These are phyloP conservation scores for Scedosporium dehoogii DNA, from an alignment of 2,329 filamentous ascomycete species.

Conservation along the genomic window DNA sequence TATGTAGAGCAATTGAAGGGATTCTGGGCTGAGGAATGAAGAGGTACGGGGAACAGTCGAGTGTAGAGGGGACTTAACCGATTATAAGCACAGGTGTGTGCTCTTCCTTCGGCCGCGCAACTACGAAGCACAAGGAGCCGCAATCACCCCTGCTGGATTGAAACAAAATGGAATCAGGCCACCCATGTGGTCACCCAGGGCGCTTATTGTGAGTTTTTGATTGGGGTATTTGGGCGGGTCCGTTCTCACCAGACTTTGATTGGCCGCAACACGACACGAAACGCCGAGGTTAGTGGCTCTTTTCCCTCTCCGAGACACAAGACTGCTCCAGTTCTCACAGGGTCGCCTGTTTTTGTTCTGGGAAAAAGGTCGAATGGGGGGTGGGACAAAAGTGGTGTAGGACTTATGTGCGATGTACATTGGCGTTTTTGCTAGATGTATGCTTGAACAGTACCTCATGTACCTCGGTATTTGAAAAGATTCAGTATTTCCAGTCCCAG, in stretches of 20 bases:
- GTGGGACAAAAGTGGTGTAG: no score
- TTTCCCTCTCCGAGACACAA: no score
- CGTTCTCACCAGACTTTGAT: neutral
- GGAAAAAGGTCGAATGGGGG: no score
- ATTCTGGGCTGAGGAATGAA: neutral
- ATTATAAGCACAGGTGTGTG: neutral
- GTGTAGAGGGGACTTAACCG: neutral
- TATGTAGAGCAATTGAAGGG: neutral
- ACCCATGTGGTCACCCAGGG: neutral
- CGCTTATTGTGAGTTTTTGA: neutral
- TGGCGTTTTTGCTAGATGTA: no score
- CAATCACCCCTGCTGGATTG: neutral
- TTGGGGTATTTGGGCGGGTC: neutral
- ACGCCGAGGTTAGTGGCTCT: no score
- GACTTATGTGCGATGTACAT: no score
- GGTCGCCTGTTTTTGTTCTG: no score
- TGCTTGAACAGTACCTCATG: no score
- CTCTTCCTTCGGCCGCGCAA: neutral
- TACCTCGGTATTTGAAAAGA: no score
- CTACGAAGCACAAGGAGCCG: no score
- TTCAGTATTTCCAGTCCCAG: no score
- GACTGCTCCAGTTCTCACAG: no score
- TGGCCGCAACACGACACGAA: neutral
- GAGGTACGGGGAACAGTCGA: neutral
- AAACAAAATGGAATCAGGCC: neutral